Evolutionary conservation across 768 basidiomycete genomes (phyloP), one percentile per base, ranked within the genome.

Genomic region (Hericium rajendrae): DNA sequence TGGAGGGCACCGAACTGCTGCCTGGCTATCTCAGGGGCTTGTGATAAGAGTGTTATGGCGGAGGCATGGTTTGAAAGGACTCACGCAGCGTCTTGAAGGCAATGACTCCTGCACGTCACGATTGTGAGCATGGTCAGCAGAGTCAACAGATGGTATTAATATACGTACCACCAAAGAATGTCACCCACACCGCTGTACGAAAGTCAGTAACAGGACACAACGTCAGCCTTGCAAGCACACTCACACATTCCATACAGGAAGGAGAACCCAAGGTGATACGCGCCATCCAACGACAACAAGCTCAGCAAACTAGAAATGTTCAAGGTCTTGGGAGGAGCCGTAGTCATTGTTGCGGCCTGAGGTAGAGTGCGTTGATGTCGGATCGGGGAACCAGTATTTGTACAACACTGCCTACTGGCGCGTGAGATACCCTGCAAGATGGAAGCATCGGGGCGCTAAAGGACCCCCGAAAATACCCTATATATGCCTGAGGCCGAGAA

Each of bases 1-100:
- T 92, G 90, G 38, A 93, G 77, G 43, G 77, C 73, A 10, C 84
- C 80, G 59, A 92, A 92, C 58, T 86, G 83, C 51, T 83, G 79
- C 50, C 87, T 80, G 16, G 88, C 83, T 86, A 58, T 20, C 43
- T 46, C 43, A 10, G 20, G 20, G n/a, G 20, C 6, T 22, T 57
- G n/a, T 50, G 32, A 48, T 38, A 32, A 41, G 24, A 22, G 38
- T 40, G 32, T 6, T 32, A 8, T 6, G 9, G 32, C 41, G 20
- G 38, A 41, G 22, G 40, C 28, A 13, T 24, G 41, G 16, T 2
- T 37, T 15, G 49, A 38, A 20, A 39, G 57, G 50, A 71, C 82
- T 57, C 63, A 85, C 84, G 81, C 53, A 88, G 73, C 12, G 79
- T 63, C 67, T 73, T 81, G 65, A 73, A 79, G 0, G 85, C 80